Evolutionary conservation across 768 basidiomycete genomes (phyloP).

Genomic region (Leccinum subgranulosum): DNA sequence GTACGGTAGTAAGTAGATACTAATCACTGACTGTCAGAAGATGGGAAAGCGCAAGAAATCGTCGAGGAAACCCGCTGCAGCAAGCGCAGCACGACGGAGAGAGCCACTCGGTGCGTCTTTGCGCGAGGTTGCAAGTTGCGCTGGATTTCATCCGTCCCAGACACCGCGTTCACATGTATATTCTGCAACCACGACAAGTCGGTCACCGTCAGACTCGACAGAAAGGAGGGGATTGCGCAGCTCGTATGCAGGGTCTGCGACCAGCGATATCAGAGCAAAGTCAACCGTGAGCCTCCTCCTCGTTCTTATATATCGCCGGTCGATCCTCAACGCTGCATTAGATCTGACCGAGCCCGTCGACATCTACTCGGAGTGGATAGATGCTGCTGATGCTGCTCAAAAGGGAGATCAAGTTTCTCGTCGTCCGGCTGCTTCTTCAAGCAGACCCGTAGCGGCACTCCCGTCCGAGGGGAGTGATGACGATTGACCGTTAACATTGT

Average conservation of each 20-base stretch:
- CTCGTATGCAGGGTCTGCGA: constrained; percentile 83
- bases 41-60: constrained; percentile 96
- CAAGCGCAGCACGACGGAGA: constrained; percentile 59
- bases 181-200: constrained; percentile 92
- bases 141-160: constrained; percentile 36
- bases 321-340: constrained; percentile 33
- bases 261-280: constrained; percentile 84
- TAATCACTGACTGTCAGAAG: background rate
- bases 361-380: constrained; percentile 91
- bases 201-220: constrained; percentile 79
- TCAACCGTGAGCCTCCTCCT: constrained; percentile 62
- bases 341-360: constrained; percentile 87
- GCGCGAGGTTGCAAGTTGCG: background rate
- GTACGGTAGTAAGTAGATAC: no score
- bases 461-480: constrained; percentile 46
- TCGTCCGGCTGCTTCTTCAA: constrained; percentile 53
- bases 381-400: constrained; percentile 82
- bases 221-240: constrained; percentile 80
- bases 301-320: background rate
- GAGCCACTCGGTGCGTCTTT: constrained; percentile 62
- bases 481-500: constrained; percentile 27
- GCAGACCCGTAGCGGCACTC: constrained; percentile 35
- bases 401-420: constrained; percentile 52
- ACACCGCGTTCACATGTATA: constrained; percentile 80
- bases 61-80: constrained; percentile 70